Conservation (phyloP, 345 rosid genomes). For the Streptanthus diversifolius region DNA sequence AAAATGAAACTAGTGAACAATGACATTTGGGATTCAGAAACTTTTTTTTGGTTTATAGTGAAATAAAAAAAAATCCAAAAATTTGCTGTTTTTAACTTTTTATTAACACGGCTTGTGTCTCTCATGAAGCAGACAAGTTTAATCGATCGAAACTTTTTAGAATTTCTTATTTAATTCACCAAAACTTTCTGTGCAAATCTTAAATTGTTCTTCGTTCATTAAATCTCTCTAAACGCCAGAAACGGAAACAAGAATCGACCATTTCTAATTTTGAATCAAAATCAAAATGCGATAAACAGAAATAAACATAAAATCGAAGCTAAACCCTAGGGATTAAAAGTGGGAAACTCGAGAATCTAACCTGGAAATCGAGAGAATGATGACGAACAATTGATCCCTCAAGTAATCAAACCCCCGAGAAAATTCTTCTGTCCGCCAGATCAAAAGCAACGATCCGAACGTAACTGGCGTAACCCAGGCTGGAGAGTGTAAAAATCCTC, state of each 20-base stretch:
- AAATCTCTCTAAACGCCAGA: not conserved
- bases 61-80: conserved; percentile 24
- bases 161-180: conserved; percentile 2
- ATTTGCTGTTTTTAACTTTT: conserved; percentile 9
- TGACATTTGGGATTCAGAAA: conserved; percentile 12
- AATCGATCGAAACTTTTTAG: conserved; percentile 22
- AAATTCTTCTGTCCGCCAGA: not conserved
- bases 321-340: not conserved
- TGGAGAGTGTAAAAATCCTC: not conserved
- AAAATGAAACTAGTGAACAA: conserved; percentile 24
- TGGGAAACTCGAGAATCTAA: not conserved
- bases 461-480: not conserved
- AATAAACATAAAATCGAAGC: not conserved
- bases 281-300: not conserved
- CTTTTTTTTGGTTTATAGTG: not conserved
- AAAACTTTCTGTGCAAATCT: conserved; percentile 6
- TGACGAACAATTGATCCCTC: not conserved
- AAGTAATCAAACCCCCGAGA: not conserved
- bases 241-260: not conserved
- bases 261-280: not conserved
- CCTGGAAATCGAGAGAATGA: conserved; percentile 12
- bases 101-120: conserved; percentile 38
- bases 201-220: conserved; percentile 15
- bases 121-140: conserved; percentile 35
- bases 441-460: not conserved